A percentile compares a stretch with the other conserved stretches of the same genome.
These are phyloP conservation scores for Trichoderma asperelloides DNA, from an alignment of 495 filamentous ascomycete genomes.

Conservation along the genomic window DNA sequence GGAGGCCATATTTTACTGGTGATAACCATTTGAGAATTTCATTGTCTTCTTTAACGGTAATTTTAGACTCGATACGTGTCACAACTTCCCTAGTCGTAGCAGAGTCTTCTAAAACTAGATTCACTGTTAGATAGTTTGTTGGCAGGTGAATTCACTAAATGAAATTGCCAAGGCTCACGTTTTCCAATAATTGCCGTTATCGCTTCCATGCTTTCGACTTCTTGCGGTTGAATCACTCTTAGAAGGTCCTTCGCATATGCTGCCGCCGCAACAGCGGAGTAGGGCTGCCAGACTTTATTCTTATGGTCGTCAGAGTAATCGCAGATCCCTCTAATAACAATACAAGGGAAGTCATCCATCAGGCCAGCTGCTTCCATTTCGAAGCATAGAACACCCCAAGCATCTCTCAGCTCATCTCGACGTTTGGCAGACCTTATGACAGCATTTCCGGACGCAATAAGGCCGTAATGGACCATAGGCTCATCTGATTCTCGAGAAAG, in stretches of 20 bases:
- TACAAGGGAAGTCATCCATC: slow-evolving; percentile 20
- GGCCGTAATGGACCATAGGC: not conserved
- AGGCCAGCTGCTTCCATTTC: slow-evolving; percentile 21
- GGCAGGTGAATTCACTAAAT: too few relatives aligned
- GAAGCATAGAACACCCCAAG: slow-evolving; percentile 12
- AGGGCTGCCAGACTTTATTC: slow-evolving; percentile 21
- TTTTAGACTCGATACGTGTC: too few relatives aligned
- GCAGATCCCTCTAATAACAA: slow-evolving; percentile 33
- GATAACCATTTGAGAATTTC: not conserved
- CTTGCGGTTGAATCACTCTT: not conserved
- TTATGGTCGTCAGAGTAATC: slow-evolving; percentile 33
- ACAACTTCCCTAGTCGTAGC: too few relatives aligned
- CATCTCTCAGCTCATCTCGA: slow-evolving; percentile 9
- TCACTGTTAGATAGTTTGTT: too few relatives aligned
- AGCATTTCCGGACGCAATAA: slow-evolving; percentile 32
- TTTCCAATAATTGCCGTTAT: too few relatives aligned
- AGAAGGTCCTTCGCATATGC: slow-evolving; percentile 19
- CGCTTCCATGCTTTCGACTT: not conserved
- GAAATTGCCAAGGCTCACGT: too few relatives aligned
- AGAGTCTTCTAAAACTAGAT: too few relatives aligned
- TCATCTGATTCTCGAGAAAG: not conserved
- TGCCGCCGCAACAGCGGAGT: slow-evolving; percentile 17
- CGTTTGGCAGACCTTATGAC: slow-evolving; percentile 17
- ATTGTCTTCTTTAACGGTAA: too few relatives aligned
- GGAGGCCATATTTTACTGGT: not conserved